Conservation (phyloP, 192 early-diverging fungal genomes). For the Entophlyctis helioformis region DNA sequence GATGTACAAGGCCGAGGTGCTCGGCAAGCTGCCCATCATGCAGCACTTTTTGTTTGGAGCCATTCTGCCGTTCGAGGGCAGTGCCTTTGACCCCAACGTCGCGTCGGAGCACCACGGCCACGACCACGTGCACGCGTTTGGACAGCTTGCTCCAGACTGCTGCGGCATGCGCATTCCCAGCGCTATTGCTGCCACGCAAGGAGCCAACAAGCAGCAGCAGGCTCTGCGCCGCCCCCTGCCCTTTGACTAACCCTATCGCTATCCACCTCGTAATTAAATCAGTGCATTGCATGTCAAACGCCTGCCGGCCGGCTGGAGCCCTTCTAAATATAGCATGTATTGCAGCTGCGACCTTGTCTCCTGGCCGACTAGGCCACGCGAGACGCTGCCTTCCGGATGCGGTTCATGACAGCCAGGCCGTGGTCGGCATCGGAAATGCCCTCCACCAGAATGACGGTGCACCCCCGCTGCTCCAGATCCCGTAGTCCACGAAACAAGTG, state of each 20-base stretch:
- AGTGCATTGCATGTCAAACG: too few relatives aligned
- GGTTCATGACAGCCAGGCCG: constrained; percentile 95
- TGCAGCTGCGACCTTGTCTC: too few relatives aligned
- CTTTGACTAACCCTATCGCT: constrained; percentile 35
- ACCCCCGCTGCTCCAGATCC: constrained; percentile 54
- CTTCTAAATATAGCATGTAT: too few relatives aligned
- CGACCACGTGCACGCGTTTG: constrained; percentile 58
- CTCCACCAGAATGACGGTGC: constrained; percentile 75
- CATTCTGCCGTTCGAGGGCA: constrained; percentile 54
- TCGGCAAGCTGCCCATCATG: constrained; percentile 84
- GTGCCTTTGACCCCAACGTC: constrained; percentile 11
- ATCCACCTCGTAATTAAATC: too few relatives aligned
- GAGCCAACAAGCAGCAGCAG: constrained; percentile 9
- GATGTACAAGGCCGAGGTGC: constrained; percentile 84
- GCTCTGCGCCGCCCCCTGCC: constrained; percentile 23
- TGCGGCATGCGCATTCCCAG: constrained; percentile 73
- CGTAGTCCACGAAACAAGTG: constrained; percentile 73
- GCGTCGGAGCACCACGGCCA: constrained; percentile 32
- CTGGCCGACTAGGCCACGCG: constrained; percentile 1
- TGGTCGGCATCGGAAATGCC: constrained; percentile 78
- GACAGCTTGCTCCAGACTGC: constrained; percentile 67
- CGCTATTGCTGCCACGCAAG: constrained; percentile 61
- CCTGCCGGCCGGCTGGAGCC: too few relatives aligned
- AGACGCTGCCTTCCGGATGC: constrained; percentile 76
- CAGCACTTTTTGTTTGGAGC: constrained; percentile 92